These are phyloP conservation scores for Tetrapisispora taiwanensis DNA, from an alignment of 805 yeast species.

Conservation along the genomic window DNA sequence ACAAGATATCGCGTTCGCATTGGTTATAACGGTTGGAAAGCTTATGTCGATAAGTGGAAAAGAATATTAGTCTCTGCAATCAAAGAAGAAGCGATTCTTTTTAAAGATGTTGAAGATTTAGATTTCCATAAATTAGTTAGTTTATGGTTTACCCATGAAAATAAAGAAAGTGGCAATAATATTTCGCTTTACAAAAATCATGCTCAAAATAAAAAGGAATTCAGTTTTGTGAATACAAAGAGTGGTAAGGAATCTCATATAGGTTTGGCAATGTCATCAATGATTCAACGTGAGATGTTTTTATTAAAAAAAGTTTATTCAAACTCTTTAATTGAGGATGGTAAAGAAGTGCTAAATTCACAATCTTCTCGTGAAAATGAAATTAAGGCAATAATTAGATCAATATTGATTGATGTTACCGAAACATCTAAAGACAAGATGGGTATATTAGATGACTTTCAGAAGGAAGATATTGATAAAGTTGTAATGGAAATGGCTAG, in stretches of 20 bases:
- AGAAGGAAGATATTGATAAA: slow-evolving; percentile 40
- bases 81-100: slow-evolving; percentile 41
- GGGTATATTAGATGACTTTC: slow-evolving; percentile 30
- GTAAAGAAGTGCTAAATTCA: not conserved
- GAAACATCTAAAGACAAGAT: slow-evolving; percentile 25
- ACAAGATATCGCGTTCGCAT: slow-evolving; percentile 40
- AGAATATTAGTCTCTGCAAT: slow-evolving; percentile 49
- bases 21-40: slow-evolving; percentile 50
- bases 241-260: slow-evolving; percentile 21
- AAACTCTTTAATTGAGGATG: slow-evolving; percentile 14
- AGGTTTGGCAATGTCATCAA: slow-evolving; percentile 49
- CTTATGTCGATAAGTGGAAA: slow-evolving; percentile 54
- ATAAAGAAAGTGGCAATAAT: slow-evolving; percentile 9
- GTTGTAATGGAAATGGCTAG: slow-evolving; percentile 36
- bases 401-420: slow-evolving; percentile 25
- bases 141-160: slow-evolving; percentile 56
- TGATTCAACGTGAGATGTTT: slow-evolving; percentile 59
- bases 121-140: slow-evolving; percentile 45
- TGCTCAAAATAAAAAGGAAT: slow-evolving; percentile 40
- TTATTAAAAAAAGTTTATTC: slow-evolving; percentile 37
- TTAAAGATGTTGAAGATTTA: slow-evolving; percentile 40
- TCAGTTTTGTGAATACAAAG: slow-evolving; percentile 32
- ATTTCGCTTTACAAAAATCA: slow-evolving; percentile 25
- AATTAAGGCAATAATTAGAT: slow-evolving; percentile 28
- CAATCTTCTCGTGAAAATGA: slow-evolving; percentile 16